Conservation (phyloP, 192 early-diverging fungal genomes). For the Backusella sp. region DNA sequence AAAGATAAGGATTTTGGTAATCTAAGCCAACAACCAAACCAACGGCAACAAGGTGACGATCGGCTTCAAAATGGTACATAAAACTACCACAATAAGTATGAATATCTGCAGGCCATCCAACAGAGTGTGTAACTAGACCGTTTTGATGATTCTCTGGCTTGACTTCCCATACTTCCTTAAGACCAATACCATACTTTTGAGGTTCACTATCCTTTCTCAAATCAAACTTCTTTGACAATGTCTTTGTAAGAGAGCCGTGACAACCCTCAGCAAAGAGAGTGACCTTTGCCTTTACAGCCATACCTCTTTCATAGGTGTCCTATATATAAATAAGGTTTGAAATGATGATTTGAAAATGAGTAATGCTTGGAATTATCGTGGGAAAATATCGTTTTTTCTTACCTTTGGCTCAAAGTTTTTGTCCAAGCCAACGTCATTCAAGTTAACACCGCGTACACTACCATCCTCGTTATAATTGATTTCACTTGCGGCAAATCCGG, state of each 20-base stretch:
- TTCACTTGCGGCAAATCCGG: constrained; percentile 89
- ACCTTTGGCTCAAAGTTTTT: constrained; percentile 83
- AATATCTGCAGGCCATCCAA: constrained; percentile 92
- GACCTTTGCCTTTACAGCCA: constrained; percentile 91
- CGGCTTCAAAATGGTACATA: constrained; percentile 88
- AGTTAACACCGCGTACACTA: constrained; percentile 87
- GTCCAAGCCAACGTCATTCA: constrained; percentile 93
- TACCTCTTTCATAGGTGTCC: constrained; percentile 90
- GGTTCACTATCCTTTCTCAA: constrained; percentile 82
- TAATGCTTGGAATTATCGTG: constrained; percentile 4
- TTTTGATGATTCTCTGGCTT: constrained; percentile 78
- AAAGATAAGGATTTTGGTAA: constrained; percentile 93
- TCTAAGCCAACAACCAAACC: constrained; percentile 92
- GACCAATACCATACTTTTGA: constrained; percentile 94
- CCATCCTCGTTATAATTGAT: constrained; percentile 93
- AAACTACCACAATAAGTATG: constrained; percentile 94
- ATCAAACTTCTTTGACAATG: constrained; percentile 83
- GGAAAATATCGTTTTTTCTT: constrained; percentile 1
- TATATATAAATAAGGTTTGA: constrained; percentile 10
- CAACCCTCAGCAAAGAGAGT: constrained; percentile 98
- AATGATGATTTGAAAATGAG: not conserved
- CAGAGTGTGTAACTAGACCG: constrained; percentile 80
- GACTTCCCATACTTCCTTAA: constrained; percentile 99
- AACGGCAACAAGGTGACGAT: constrained; percentile 78
- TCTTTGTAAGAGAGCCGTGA: constrained; percentile 94